Conservation (phyloP, 805 yeast genomes). For the Saturnispora besseyi region DNA sequence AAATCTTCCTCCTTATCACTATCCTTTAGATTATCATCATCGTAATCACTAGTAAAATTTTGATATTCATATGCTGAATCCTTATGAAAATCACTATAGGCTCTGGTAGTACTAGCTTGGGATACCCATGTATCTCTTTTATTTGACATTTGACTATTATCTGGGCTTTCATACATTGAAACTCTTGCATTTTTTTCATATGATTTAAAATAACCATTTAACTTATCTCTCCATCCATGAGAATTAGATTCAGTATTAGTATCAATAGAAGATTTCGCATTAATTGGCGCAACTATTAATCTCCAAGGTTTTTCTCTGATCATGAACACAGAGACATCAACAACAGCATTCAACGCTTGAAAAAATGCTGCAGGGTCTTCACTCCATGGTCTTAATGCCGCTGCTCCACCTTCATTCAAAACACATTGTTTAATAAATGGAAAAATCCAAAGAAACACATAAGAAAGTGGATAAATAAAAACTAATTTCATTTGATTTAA, state of each 20-base stretch:
- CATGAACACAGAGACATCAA: constrained; percentile 68
- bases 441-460: constrained; percentile 70
- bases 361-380: constrained; percentile 60
- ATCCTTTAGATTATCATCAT: background rate
- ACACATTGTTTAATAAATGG: constrained; percentile 59
- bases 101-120: background rate
- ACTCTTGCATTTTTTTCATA: background rate
- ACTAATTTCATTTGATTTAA: constrained; percentile 71
- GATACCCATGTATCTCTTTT: constrained; percentile 1
- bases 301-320: constrained; percentile 78
- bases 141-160: background rate
- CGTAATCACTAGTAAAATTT: background rate
- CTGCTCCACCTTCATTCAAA: constrained; percentile 36
- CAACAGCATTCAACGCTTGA: constrained; percentile 73
- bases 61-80: background rate
- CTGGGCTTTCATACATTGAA: constrained; percentile 6
- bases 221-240: constrained; percentile 14
- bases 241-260: constrained; percentile 6
- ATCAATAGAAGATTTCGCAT: background rate
- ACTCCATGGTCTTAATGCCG: constrained; percentile 51
- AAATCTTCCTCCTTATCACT: constrained; percentile 4
- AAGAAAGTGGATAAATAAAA: constrained; percentile 78
- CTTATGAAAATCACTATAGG: background rate
- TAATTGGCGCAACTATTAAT: constrained; percentile 3
- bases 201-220: background rate